Evolutionary conservation across 176 grass and related monocot species (phyloP).

Genomic region (Chrysopogon serrulatus): DNA sequence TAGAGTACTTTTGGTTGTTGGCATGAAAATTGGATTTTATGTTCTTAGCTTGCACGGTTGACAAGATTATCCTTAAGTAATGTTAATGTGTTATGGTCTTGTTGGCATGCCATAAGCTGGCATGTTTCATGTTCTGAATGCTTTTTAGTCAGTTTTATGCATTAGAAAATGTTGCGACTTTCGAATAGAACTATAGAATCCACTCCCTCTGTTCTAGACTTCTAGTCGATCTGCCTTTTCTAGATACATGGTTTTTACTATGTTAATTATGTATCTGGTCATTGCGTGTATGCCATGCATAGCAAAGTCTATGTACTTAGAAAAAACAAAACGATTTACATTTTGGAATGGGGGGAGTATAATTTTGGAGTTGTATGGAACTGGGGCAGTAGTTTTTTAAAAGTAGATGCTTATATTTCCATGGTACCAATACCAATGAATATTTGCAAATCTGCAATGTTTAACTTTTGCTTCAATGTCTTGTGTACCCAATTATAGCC

Average conservation of each 20-base stretch:
- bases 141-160: neutral
- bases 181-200: neutral
- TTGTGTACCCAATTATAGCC: neutral
- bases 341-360: neutral
- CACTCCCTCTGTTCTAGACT: neutral
- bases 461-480: neutral
- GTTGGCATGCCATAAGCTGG: neutral
- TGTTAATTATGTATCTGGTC: neutral
- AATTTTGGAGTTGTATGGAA: neutral
- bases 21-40: neutral
- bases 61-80: neutral
- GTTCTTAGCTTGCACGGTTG: neutral
- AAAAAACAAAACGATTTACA: neutral
- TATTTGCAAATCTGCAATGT: neutral
- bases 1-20: neutral
- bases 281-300: neutral
- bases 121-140: constrained; percentile 11
- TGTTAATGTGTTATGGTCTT: neutral
- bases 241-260: neutral
- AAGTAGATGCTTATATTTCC: constrained; percentile 15
- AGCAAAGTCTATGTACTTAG: neutral
- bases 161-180: constrained; percentile 13
- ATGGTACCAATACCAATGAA: neutral
- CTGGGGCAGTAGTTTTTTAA: neutral
- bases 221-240: neutral